These are phyloP conservation scores for Chrysochromulina parva DNA, from an alignment of 78 protist genomes.

Conservation along the genomic window DNA sequence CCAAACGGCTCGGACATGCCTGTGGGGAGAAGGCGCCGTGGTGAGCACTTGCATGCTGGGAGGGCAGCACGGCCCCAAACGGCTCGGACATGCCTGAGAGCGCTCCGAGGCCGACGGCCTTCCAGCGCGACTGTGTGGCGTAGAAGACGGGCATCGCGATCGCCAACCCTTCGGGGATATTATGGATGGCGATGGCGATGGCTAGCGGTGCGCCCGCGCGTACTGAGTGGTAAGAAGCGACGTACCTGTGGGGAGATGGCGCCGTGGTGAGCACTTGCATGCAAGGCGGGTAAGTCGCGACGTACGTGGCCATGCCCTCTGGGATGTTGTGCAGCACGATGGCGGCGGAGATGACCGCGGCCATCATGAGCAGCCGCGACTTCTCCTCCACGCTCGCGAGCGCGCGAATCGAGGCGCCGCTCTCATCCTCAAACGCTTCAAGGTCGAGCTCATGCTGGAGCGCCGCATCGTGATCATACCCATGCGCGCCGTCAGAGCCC, in stretches of 20 bases:
- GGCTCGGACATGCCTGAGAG: no score
- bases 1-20: slow-evolving; percentile 68
- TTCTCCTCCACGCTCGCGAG: neutral
- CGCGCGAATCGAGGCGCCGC: neutral
- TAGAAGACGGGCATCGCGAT: slow-evolving; percentile 68
- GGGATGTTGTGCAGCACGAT: slow-evolving; percentile 74
- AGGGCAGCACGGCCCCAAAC: no score
- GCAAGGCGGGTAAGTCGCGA: slow-evolving; percentile 62
- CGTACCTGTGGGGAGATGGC: no score
- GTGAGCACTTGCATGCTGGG: no score
- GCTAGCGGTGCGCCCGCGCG: slow-evolving; percentile 56
- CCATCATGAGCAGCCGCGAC: neutral
- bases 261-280: no score
- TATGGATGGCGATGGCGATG: slow-evolving; percentile 66
- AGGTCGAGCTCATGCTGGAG: no score
- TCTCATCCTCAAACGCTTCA: no score
- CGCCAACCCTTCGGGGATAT: slow-evolving; percentile 70
- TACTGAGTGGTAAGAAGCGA: no score
- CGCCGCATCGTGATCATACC: no score
- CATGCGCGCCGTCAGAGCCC: no score
- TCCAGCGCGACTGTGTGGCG: slow-evolving; percentile 47
- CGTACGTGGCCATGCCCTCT: slow-evolving; percentile 59
- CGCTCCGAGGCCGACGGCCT: slow-evolving; percentile 41
- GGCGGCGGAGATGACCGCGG: neutral
- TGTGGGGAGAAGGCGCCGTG: no score